phyloP scores from a whole-genome alignment of 2,329 filamentous ascomycete genomes.

The Colletotrichum gloeosporioides region DNA sequence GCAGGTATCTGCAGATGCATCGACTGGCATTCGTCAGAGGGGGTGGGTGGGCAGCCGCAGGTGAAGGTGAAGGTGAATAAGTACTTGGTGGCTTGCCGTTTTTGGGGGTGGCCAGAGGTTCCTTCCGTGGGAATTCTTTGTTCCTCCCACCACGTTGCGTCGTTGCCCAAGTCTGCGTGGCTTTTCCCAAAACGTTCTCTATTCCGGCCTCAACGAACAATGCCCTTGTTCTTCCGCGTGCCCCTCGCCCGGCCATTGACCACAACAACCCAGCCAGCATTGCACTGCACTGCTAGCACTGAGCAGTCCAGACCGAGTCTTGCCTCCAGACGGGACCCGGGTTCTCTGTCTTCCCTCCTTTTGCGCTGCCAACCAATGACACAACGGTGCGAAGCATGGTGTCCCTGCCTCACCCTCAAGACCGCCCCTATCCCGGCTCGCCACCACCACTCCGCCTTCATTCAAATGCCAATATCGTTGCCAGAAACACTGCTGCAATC shows the following conservation, averaged over 20 bases:
- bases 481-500: not conserved
- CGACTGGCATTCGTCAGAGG: not conserved
- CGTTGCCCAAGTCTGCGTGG: not conserved
- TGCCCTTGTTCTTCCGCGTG: not conserved
- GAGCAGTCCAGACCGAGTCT: not conserved
- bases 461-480: not conserved
- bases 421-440: not conserved
- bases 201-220: slow-evolving; percentile 4
- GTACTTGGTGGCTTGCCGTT: not conserved
- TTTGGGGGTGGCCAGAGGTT: not conserved
- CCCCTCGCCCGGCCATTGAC: not conserved
- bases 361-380: not conserved
- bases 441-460: not conserved
- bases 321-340: not conserved
- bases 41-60: not conserved
- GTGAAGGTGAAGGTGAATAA: not conserved
- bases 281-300: not conserved
- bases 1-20: not conserved
- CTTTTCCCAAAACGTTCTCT: slow-evolving; percentile 5
- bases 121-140: not conserved
- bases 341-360: not conserved
- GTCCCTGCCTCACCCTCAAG: not conserved
- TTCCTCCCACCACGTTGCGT: not conserved
- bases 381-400: not conserved
- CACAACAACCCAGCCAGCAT: not conserved